Conservation (phyloP, 2,329 filamentous ascomycete species). For the Colletotrichum agaves region DNA sequence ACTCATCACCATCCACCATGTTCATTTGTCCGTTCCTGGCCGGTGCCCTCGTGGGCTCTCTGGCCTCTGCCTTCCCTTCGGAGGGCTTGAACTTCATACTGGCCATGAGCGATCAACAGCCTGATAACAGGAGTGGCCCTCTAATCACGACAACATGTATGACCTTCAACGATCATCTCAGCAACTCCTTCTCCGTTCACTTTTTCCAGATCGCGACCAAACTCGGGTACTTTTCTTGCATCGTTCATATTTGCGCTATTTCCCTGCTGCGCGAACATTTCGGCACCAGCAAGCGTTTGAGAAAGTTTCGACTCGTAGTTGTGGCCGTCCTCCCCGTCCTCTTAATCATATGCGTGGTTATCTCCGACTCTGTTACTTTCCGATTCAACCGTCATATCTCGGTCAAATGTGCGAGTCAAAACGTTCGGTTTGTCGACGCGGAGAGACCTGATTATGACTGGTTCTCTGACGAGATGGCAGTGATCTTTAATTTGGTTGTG, state of each 20-base stretch:
- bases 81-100: background rate
- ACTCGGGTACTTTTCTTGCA: background rate
- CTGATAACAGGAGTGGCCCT: background rate
- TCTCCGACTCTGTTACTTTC: background rate
- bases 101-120: background rate
- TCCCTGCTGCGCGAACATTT: background rate
- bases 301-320: background rate
- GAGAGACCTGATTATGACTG: background rate
- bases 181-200: background rate
- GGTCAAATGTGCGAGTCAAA: background rate
- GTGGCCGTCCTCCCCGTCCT: background rate
- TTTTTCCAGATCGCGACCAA: background rate
- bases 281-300: background rate
- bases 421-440: background rate
- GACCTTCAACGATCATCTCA: background rate
- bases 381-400: background rate
- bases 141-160: background rate
- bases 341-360: background rate
- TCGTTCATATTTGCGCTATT: background rate
- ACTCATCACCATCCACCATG: conserved; percentile 18
- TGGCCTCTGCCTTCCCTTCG: conserved; percentile 28
- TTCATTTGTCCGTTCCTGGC: conserved; percentile 18
- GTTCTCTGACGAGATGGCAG: background rate
- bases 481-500: background rate
- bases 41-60: conserved; percentile 11